Base-by-base conservation (phyloP, 176 grass and related monocot genomes). In the Poa annua region DNA sequence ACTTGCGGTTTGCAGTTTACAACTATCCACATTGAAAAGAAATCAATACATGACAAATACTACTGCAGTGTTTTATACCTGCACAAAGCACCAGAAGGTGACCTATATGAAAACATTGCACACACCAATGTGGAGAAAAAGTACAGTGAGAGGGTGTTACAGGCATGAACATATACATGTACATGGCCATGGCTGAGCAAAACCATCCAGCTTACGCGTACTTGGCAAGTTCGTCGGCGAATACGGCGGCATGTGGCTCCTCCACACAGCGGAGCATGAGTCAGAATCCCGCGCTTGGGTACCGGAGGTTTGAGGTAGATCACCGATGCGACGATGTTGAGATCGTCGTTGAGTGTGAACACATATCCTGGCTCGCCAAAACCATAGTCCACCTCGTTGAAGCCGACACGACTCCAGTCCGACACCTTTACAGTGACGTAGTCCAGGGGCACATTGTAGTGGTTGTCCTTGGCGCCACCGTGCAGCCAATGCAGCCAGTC, bases 311-410 rank as follows among this genome's bases (percentile, higher is more conserved):
- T 92, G 22, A 94, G 88, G 77, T 94, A 90, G 84, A 97, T 94
- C 22, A 83, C 88, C 2, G 83, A 94, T 11, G 84, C 88, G 11
- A 94, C 83, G 77, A 92, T 90, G 88, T 90, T 87, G 78, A 80
- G 83, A 8, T 97, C 90, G 60, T 94, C 88, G 32, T 95, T 95
- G 57, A 94, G 78, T 60, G 91, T 91, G 75, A 92, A 94, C 41
- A 94, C 90, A 39, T 94, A 94, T 13, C 79, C 80, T 0, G 92
- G 88, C 72, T 92, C 88, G 21, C 94, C 92, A 80, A 89, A 92
- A 8, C 94, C 92, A 14, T 94, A 97, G 90, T 97, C 94, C 66
- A 97, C 94, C 86, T 97, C 90, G 50, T 94, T 92, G 80, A 97
- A 92, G 8, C 94, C 90, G 8, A 94, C 86, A 14, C 88, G 80